phyloP scores from a whole-genome alignment of 495 filamentous ascomycete species.

The Penicillium coprophilum region DNA sequence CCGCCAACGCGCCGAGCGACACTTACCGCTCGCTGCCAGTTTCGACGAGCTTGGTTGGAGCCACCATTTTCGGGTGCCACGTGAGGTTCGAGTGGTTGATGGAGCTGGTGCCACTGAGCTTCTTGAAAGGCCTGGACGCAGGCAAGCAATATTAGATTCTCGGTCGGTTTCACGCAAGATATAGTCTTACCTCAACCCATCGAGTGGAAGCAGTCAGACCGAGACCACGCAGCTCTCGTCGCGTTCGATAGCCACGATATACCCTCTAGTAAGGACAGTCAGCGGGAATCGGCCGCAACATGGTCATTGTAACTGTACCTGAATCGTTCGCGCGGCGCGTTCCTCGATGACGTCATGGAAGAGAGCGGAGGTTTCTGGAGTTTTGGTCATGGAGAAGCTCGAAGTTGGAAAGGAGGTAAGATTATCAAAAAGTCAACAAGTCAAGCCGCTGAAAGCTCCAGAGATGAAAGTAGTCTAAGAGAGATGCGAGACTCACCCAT shows the following conservation, averaged over 20 bases:
- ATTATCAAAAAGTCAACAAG: background rate
- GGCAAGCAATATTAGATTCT: background rate
- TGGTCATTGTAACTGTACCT: conserved; percentile 26
- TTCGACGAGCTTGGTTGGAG: conserved; percentile 53
- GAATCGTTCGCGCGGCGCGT: conserved; percentile 54
- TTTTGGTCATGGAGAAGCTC: background rate
- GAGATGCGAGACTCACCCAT: background rate
- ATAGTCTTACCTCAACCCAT: conserved; percentile 57
- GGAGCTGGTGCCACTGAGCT: conserved; percentile 39
- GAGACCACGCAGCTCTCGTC: conserved; percentile 63
- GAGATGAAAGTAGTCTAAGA: background rate
- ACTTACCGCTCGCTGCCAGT: conserved; percentile 71
- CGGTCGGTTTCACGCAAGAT: background rate
- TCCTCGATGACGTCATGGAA: conserved; percentile 33
- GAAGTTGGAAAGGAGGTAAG: background rate
- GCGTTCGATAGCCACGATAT: conserved; percentile 69
- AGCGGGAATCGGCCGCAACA: background rate
- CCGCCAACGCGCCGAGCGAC: conserved; percentile 70
- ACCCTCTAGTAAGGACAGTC: conserved; percentile 51
- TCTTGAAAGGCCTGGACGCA: conserved; percentile 56
- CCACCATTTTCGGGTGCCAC: conserved; percentile 16
- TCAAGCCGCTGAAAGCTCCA: too few relatives aligned
- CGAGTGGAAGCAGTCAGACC: conserved; percentile 64
- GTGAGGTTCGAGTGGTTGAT: conserved; percentile 40
- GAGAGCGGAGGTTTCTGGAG: background rate